Base-by-base conservation (phyloP, 768 basidiomycete genomes). In the Mycena polygramma region DNA sequence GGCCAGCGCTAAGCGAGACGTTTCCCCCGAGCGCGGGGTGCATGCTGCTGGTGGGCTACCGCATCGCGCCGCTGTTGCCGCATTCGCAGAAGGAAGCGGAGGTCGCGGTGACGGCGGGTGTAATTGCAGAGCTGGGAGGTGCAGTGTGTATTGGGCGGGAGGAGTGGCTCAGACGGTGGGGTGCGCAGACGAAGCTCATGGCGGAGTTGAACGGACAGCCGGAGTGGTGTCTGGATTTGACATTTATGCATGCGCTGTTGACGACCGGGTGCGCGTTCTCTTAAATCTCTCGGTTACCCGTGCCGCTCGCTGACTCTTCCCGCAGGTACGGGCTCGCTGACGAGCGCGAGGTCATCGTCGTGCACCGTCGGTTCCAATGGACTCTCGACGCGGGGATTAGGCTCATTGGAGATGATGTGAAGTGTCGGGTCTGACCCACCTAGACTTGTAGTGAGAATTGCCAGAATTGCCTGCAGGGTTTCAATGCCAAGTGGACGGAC, bases 211-310 rank as follows among this genome's bases (percentile, higher is more conserved):
- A 88, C 55, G 94, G 84, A 57, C 86, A 96, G 11, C 96, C 97
- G 0, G 97, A 98, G 84, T 97, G 93, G 86, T 99, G 98, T 79
- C 86, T 98, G 46, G 97, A 99, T 79, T 80, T 99, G 76, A 98
- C 95, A 49, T 99, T 97, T 80, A 95, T 96, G 96, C 91, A 98
- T 77, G 91, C 90, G 57, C 79, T 99, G 71, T 80, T 99, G 66
- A 85, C 92, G 68, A 84, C 95, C 2, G 97, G 98, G 37, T 72
- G 37, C 1, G 65, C 17, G 7, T 52, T 46, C 51, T 19, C 14
- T n/a, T 52, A 19, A 14, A 30, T 30, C 30, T 30, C 30, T 20
- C 7, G 9, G 19, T 7, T 4, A 8, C 26, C 19, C 17, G 35
- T 6, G 7, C 37, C 10, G 20, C 15, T 57, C 22, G 43, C 58